Evolutionary conservation across 108 stramenopile species (phyloP), one percentile per base, ranked within the genome.

Genomic region (Nannochloropsis salina): DNA sequence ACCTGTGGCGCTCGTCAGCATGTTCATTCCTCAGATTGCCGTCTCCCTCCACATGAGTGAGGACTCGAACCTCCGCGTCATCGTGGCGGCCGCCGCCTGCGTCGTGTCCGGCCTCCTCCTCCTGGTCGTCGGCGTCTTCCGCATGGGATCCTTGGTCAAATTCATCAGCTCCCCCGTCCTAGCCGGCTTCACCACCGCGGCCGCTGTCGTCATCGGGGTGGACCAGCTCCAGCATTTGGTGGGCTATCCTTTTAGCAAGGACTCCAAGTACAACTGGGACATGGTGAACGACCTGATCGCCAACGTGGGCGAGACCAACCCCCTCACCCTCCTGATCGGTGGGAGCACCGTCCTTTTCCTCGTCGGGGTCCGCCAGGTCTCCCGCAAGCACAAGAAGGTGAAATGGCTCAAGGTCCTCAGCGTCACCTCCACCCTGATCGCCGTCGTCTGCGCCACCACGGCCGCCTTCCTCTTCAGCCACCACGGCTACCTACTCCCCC

Each of bases 1-100:
- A 21, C 95, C 95, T 6, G 94, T 94, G 22, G 94, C 95, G 6
- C 45, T 96, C 9, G 86, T 96, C 61, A 74, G 61, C n/a, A 74
- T 74, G 61, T 74, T 74, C 6, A 74, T 45, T 83, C 82, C 22
- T 84, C 83, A 45, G 10, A 83, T 42, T 2, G 61, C 82, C 8
- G 82, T 43, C 44, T 82, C 82, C 20, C n/a, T 74, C 20, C 61
- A n/a, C 61, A 74, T 74, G 61, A 74, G 61, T n/a, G 20, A 74
- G 20, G 61, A 74, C 61, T n/a, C 61, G 20, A n/a, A 15, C 2
- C 61, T 74, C n/a, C 61, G 61, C 2, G 6, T 74, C 0, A n/a
- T 74, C 61, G 61, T 74, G 20, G 61, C 61, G 20, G 61, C 61
- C 2, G 61, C 61, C 4, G 61, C 61, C 61, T 74, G 45, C 18